Conservation (phyloP, 805 yeast genomes). For the Myxozyma neotropica region DNA sequence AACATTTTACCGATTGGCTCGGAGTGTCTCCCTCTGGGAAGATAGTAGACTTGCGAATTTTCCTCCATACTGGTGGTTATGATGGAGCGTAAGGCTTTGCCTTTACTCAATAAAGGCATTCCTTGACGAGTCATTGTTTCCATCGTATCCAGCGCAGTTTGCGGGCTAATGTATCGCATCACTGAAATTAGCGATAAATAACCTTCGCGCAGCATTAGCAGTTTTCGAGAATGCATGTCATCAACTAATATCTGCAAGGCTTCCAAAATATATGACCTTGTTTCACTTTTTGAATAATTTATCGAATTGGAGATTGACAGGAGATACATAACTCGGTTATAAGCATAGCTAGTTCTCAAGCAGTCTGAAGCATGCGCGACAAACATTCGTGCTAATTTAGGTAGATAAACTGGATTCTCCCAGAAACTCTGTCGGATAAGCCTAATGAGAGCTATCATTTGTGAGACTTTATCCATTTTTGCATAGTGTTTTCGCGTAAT, state of each 20-base stretch:
- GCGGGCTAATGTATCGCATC: constrained; percentile 11
- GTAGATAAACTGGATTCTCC: constrained; percentile 1
- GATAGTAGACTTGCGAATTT: background rate
- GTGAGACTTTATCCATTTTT: constrained; percentile 6
- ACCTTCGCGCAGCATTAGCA: constrained; percentile 18
- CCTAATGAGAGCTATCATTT: constrained; percentile 14
- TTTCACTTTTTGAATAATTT: background rate
- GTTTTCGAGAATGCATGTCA: constrained; percentile 4
- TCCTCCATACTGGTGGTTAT: background rate
- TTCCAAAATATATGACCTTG: background rate
- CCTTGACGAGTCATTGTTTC: constrained; percentile 17
- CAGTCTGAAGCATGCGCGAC: constrained; percentile 2
- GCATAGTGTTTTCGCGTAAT: constrained; percentile 5
- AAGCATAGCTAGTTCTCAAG: constrained; percentile 13
- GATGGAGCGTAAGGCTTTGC: constrained; percentile 3
- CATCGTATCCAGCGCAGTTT: constrained; percentile 11
- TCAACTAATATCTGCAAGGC: constrained; percentile 18
- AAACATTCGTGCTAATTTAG: constrained; percentile 13
- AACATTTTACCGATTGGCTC: constrained; percentile 1
- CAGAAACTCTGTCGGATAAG: constrained; percentile 3
- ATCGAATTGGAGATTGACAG: constrained; percentile 10
- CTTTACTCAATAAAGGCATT: constrained; percentile 3
- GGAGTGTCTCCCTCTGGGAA: constrained; percentile 14
- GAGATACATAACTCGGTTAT: constrained; percentile 13
- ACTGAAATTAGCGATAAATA: constrained; percentile 17